phyloP scores from a whole-genome alignment of 352 stramenopile species.

The Phytophthora cactorum region DNA sequence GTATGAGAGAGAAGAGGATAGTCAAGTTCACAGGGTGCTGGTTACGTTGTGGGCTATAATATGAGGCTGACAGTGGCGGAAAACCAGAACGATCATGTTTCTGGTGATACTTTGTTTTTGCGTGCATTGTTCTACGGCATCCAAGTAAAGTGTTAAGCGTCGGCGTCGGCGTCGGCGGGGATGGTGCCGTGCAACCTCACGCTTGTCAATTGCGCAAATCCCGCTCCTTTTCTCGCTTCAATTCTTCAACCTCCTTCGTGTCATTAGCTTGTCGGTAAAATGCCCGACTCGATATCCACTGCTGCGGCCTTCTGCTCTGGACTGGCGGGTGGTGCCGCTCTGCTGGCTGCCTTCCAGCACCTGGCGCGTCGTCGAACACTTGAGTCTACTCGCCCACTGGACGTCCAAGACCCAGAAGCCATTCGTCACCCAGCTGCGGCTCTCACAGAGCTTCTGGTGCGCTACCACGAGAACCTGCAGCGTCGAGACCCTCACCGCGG shows the following conservation, averaged over 20 bases:
- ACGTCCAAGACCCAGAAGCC: slow-evolving; percentile 49
- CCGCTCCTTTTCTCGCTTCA: slow-evolving; percentile 6
- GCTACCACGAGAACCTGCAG: slow-evolving; percentile 67
- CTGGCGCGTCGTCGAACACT: slow-evolving; percentile 36
- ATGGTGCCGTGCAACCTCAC: background rate
- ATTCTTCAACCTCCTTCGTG: slow-evolving; percentile 14
- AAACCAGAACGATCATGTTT: too few species aligned
- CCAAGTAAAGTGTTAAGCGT: too few species aligned
- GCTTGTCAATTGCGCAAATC: slow-evolving; percentile 2
- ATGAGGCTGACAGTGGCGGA: too few species aligned
- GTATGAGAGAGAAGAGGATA: too few species aligned
- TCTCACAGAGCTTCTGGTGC: slow-evolving; percentile 62
- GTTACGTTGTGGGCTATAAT: too few species aligned
- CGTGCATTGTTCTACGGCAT: too few species aligned
- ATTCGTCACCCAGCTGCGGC: slow-evolving; percentile 50
- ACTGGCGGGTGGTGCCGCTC: slow-evolving; percentile 43
- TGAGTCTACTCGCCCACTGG: slow-evolving; percentile 42
- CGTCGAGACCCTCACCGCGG: slow-evolving; percentile 38
- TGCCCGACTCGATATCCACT: slow-evolving; percentile 26
- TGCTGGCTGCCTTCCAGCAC: slow-evolving; percentile 50
- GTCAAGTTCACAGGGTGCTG: too few species aligned
- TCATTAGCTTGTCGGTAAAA: background rate
- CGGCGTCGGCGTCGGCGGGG: too few species aligned
- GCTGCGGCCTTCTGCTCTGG: slow-evolving; percentile 50
- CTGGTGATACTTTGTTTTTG: too few species aligned